These are phyloP conservation scores for Aspergillus fischeri DNA, from an alignment of 2,329 filamentous ascomycete species.

Conservation along the genomic window DNA sequence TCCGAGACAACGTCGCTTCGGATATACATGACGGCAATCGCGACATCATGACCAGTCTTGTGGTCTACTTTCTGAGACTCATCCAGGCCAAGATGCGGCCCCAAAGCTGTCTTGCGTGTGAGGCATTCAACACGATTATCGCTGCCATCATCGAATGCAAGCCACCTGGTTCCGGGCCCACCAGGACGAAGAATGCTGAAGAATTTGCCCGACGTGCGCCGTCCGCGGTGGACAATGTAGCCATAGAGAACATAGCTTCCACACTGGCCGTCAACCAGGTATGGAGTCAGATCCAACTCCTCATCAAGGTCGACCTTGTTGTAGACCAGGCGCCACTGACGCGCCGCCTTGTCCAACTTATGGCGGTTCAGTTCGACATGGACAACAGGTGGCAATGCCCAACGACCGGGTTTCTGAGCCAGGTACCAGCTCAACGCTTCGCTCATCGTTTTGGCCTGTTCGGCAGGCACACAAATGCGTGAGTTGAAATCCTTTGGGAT, in stretches of 20 bases:
- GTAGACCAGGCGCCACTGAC: conserved; percentile 55
- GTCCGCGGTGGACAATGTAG: conserved; percentile 57
- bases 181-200: conserved; percentile 57
- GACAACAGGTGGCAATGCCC: conserved; percentile 47
- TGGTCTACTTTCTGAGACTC: conserved; percentile 39
- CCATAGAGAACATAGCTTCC: conserved; percentile 55
- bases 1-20: conserved; percentile 46
- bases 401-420: conserved; percentile 31
- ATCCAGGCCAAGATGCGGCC: conserved; percentile 47
- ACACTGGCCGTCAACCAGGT: conserved; percentile 29
- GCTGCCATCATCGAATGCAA: conserved; percentile 54
- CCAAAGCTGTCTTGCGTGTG: conserved; percentile 53
- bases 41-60: conserved; percentile 45
- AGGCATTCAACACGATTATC: conserved; percentile 55
- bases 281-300: conserved; percentile 43
- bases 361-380: conserved; percentile 57
- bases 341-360: conserved; percentile 49
- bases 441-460: conserved; percentile 34
- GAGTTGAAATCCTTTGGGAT: conserved; percentile 37
- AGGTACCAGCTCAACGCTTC: conserved; percentile 34
- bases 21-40: conserved; percentile 55
- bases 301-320: conserved; percentile 57
- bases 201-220: conserved; percentile 56
- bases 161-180: conserved; percentile 55
- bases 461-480: conserved; percentile 36